Percentiles rank a stretch among this genome's conserved stretches.
Conservation (phyloP, 2,329 filamentous ascomycete genomes). For the Colletotrichum aenigma region DNA sequence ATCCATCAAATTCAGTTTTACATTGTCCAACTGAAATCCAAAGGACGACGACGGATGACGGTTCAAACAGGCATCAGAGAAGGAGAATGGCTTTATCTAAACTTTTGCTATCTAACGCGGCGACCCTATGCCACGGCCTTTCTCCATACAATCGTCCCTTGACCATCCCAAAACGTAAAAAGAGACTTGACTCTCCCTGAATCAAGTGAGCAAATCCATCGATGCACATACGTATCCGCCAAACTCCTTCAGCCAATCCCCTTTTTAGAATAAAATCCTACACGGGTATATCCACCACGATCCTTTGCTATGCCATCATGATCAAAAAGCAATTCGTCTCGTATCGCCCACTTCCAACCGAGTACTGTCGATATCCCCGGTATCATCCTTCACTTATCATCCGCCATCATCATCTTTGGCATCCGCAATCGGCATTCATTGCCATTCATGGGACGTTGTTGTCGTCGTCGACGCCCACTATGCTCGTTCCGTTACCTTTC, state of each 20-base stretch:
- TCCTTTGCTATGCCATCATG: neutral
- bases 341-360: neutral
- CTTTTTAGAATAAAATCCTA: neutral
- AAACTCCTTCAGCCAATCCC: neutral
- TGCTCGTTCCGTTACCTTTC: neutral
- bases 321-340: neutral
- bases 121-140: neutral
- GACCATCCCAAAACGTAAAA: neutral
- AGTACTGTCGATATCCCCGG: neutral
- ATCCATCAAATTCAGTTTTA: neutral
- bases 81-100: neutral
- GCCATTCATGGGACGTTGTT: neutral
- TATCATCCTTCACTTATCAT: neutral
- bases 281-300: neutral
- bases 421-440: neutral
- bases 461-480: neutral
- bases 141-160: neutral
- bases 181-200: neutral
- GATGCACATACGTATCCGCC: neutral
- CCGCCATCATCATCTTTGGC: neutral
- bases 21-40: neutral
- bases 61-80: neutral
- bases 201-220: neutral
- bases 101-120: neutral
- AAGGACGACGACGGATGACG: neutral